These are phyloP conservation scores for Aspergillus ochraceoroseus DNA, from an alignment of 2,329 filamentous ascomycete species.

Conservation along the genomic window DNA sequence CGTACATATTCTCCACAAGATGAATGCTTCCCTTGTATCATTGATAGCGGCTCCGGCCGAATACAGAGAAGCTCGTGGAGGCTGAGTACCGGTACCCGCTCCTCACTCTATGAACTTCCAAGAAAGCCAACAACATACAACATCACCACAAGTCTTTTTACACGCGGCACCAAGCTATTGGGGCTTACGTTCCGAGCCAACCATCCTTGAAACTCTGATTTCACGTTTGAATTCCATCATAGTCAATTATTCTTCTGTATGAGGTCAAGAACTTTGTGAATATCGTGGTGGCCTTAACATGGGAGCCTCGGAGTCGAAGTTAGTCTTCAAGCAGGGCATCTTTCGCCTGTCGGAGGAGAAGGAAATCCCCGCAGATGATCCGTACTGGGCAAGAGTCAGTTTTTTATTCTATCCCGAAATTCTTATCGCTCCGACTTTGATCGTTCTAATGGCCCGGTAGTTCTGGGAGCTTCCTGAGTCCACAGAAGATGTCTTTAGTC, in stretches of 20 bases:
- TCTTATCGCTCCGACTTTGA: background rate
- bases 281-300: conserved; percentile 50
- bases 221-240: background rate
- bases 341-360: conserved; percentile 91
- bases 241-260: conserved; percentile 19
- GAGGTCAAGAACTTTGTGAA: conserved; percentile 26
- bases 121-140: conserved; percentile 23
- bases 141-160: conserved; percentile 18
- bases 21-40: too few relatives aligned
- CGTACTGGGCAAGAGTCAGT: conserved; percentile 76
- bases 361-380: conserved; percentile 78
- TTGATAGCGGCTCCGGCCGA: too few relatives aligned
- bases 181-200: conserved; percentile 4
- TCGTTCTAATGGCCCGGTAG: conserved; percentile 44
- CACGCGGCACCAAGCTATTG: conserved; percentile 13
- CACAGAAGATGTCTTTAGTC: conserved; percentile 90
- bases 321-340: conserved; percentile 97
- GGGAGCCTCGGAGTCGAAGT: conserved; percentile 98
- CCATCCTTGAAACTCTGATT: background rate
- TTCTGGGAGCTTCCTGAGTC: conserved; percentile 98
- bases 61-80: too few relatives aligned
- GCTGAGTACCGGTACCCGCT: conserved; percentile 21
- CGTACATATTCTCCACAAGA: too few relatives aligned
- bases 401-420: conserved; percentile 46
- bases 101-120: conserved; percentile 13